A percentile compares a stretch with the other conserved stretches of the same genome.
phyloP scores from a whole-genome alignment of 2,329 filamentous ascomycete species.

The Claviceps purpurea region DNA sequence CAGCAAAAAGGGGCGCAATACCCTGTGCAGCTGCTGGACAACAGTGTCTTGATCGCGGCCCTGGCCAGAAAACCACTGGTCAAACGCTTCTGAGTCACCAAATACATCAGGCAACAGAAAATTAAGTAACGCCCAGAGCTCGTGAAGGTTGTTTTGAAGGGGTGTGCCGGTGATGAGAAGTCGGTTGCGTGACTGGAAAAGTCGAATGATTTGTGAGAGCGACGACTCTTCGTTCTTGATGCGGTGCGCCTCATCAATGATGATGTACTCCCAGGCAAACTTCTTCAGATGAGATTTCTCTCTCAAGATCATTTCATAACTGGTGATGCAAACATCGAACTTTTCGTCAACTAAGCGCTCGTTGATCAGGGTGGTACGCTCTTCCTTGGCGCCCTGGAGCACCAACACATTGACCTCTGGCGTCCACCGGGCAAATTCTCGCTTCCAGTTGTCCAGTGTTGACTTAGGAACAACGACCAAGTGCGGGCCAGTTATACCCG shows the following conservation, averaged over 20 bases:
- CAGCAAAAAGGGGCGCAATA: slow-evolving; percentile 83
- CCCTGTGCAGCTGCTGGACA: slow-evolving; percentile 87
- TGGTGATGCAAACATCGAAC: slow-evolving; percentile 96
- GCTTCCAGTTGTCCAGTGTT: slow-evolving; percentile 95
- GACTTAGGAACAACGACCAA: slow-evolving; percentile 90
- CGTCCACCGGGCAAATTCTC: slow-evolving; percentile 88
- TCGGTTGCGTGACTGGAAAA: slow-evolving; percentile 92
- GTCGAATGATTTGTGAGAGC: slow-evolving; percentile 84
- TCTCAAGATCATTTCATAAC: slow-evolving; percentile 96
- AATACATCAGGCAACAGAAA: slow-evolving; percentile 98
- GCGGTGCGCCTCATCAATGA: slow-evolving; percentile 93
- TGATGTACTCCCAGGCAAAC: slow-evolving; percentile 99
- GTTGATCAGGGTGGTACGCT: slow-evolving; percentile 76
- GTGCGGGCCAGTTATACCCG: slow-evolving; percentile 82
- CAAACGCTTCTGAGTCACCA: slow-evolving; percentile 89
- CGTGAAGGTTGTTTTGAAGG: slow-evolving; percentile 94
- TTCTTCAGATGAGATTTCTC: slow-evolving; percentile 94
- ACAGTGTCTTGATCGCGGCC: slow-evolving; percentile 87
- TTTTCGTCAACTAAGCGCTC: slow-evolving; percentile 86
- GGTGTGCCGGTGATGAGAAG: slow-evolving; percentile 94
- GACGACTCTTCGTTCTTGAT: slow-evolving; percentile 99
- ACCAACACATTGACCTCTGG: slow-evolving; percentile 91
- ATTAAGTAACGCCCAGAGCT: slow-evolving; percentile 94
- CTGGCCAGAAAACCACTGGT: slow-evolving; percentile 93
- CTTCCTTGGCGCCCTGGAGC: slow-evolving; percentile 88